Base-by-base conservation (phyloP, 345 rosid genomes). In the Lumnitzera racemosa region DNA sequence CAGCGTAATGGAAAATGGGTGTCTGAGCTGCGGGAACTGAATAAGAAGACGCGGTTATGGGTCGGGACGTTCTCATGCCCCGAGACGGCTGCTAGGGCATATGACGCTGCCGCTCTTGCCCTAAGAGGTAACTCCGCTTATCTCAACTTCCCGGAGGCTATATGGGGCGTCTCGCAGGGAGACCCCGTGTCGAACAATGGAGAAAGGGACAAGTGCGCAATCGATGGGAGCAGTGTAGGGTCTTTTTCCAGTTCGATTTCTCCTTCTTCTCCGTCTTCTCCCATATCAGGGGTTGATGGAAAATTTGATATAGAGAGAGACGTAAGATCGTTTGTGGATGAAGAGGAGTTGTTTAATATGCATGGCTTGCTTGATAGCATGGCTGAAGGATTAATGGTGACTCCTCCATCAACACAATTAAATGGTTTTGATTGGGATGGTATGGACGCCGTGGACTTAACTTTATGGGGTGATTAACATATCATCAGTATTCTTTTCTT, bases 341-440 rank as follows among this genome's bases (percentile, higher is more conserved):
- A 83, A 49, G 89, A 83, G 46, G 85, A 83, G 70, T 25, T 83
- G 59, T 83, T 83, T 64, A 80, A 83, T 63, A 80, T 83, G 85
- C 89, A 78, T 2, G 78, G 66, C 7, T 69, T 83, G 55, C 61
- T 83, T 14, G 75, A 76, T 46, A 59, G 77, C 47, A 68, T 83
- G 85, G 89, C 89, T 0, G 89, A 83, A 67, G 89, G 85, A 53
- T 55, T 83, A 67, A 74, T 83, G 48, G 55, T 78, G 10, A 74
- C 82, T 16, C 89, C 89, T 12, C 85, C 74, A 5, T 81, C 75
- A 4, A 46, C 74, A 78, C 58, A 67, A 20, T 7, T 36, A 36
- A 65, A 49, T 46, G 85, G 83, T 41, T 78, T 72, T 55, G 67
- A 53, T 16, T 78, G 83, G 83, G 67, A 72, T 54, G 59, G 58